phyloP scores from a whole-genome alignment of 164 flowering plant genomes.

The Euptelea pleiosperma region DNA sequence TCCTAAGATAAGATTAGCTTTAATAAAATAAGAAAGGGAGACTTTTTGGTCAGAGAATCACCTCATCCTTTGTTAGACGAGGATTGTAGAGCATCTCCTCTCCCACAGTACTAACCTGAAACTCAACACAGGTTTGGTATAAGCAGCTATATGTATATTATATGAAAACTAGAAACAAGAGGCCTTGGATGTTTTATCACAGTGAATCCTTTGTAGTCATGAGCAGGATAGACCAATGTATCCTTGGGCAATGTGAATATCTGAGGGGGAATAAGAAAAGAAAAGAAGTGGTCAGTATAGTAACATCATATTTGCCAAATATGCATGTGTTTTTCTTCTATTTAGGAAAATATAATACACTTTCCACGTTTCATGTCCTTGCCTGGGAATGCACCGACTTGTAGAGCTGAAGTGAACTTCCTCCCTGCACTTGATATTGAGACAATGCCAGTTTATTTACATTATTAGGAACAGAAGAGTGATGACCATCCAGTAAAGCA shows the following conservation, averaged over 20 bases:
- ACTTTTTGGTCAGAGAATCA: slow-evolving; percentile 13
- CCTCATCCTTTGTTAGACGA: slow-evolving; percentile 84
- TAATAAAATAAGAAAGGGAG: neutral
- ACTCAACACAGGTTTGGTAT: slow-evolving; percentile 1
- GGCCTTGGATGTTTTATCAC: slow-evolving; percentile 36
- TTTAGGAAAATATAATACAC: neutral
- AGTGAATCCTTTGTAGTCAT: slow-evolving; percentile 89
- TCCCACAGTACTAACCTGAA: slow-evolving; percentile 85
- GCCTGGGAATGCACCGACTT: slow-evolving; percentile 93
- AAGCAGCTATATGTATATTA: slow-evolving; percentile 18
- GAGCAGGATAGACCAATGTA: slow-evolving; percentile 86
- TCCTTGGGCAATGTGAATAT: slow-evolving; percentile 89
- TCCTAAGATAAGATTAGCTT: neutral
- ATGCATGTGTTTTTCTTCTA: neutral
- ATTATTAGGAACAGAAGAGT: too few species aligned
- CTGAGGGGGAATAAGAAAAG: too few species aligned
- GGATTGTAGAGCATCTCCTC: slow-evolving; percentile 86
- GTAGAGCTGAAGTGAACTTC: slow-evolving; percentile 77
- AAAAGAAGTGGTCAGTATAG: neutral
- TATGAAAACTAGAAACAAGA: neutral
- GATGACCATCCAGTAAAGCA: too few species aligned
- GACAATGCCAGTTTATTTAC: too few species aligned
- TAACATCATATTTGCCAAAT: neutral
- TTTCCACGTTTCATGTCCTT: slow-evolving; percentile 23
- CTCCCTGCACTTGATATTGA: slow-evolving; percentile 57